Base-by-base conservation (phyloP, 2,329 filamentous ascomycete species). In the Aspergillus jensenii region DNA sequence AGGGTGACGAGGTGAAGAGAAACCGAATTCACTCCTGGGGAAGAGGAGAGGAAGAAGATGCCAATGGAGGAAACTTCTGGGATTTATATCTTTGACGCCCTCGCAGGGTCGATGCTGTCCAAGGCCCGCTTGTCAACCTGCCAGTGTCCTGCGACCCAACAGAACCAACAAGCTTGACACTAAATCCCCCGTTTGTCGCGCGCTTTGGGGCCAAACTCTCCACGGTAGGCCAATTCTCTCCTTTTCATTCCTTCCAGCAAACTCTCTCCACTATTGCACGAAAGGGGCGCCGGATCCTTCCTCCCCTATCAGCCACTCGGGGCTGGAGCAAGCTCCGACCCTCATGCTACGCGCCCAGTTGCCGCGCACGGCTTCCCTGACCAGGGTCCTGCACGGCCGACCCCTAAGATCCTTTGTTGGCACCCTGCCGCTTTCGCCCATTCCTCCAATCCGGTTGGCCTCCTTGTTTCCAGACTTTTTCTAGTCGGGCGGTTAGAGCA, bases 171-270 rank as follows among this genome's bases (percentile, higher is more conserved):
- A 44, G 44, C 50, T 58, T 44, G 17, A 39, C 27, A 45, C 51
- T 33, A 54, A 45, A 58, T 59, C 41, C 47, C 44, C 52, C 45
- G 45, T 23, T 59, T 64, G 58, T 66, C 64, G 65, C 64, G 65
- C 62, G 62, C 62, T 57, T 63, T 62, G 51, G 57, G 56, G 56
- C 55, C 53, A 59, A 56, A 40, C 40, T 41, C 49, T 31, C 27
- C 27, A 31, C 9, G 9, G 53, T 48, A 58, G 35, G 35, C 35
- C 37, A 52, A 52, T 44, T 44, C 21, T 23, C 25, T 25, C 33
- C 17, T 37, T 33, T 41, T 41, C 27, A 14, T 39, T 46, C 8
- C 23, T 45, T 14, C 52, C 6, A 27, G n/a, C 48, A 43, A 33
- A 51, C 25, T 35, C 49, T 4, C 27, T 33, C 39, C 37, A 35